A percentile compares a stretch with the other conserved stretches of the same genome.
Evolutionary conservation across 805 yeast genomes (phyloP).

Genomic region (Maudiozyma serrabonitensis): DNA sequence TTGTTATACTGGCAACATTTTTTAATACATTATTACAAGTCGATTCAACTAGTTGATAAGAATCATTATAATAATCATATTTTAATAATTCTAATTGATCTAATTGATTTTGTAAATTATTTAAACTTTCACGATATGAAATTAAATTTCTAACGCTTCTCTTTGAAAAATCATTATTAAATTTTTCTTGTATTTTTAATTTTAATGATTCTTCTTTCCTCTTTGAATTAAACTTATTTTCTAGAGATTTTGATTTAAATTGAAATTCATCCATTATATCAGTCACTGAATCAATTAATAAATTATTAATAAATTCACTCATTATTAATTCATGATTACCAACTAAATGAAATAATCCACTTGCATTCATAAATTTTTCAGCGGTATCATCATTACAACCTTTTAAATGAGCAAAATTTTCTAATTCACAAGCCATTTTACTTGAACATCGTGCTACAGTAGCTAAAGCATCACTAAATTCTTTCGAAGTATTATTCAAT

Average conservation of each 20-base stretch:
- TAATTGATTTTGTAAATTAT: slow-evolving; percentile 60
- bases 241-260: slow-evolving; percentile 36
- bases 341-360: slow-evolving; percentile 67
- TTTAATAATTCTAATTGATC: slow-evolving; percentile 72
- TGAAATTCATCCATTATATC: slow-evolving; percentile 38
- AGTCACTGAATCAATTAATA: slow-evolving; percentile 45
- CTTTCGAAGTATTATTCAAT: slow-evolving; percentile 38
- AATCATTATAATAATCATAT: slow-evolving; percentile 60
- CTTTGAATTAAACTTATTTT: slow-evolving; percentile 42
- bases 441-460: slow-evolving; percentile 47
- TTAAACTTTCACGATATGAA: slow-evolving; percentile 56
- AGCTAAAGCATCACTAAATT: slow-evolving; percentile 35
- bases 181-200: slow-evolving; percentile 51
- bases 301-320: slow-evolving; percentile 43
- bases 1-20: slow-evolving; percentile 52
- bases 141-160: slow-evolving; percentile 53
- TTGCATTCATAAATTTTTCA: slow-evolving; percentile 59
- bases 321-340: slow-evolving; percentile 71
- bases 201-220: slow-evolving; percentile 43
- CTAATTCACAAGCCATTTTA: slow-evolving; percentile 62
- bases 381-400: slow-evolving; percentile 47
- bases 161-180: slow-evolving; percentile 48
- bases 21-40: slow-evolving; percentile 46
- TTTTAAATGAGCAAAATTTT: slow-evolving; percentile 49
- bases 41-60: slow-evolving; percentile 51